Evolutionary conservation across 352 stramenopile genomes (phyloP).

Genomic region (Pythium utonaiense): DNA sequence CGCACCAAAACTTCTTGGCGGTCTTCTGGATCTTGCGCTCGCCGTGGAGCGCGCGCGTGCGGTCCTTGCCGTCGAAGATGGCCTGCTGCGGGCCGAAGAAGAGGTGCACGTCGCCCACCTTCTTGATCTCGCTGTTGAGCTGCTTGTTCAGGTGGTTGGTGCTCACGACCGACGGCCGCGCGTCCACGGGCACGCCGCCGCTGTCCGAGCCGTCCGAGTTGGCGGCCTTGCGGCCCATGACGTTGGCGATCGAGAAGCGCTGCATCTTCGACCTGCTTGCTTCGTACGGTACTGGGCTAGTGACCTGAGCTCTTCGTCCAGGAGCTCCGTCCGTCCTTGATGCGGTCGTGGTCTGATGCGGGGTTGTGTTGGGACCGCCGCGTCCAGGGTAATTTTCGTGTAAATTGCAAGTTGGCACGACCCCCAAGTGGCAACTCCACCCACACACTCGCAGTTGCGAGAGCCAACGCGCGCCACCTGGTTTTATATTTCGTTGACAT

Average conservation of each 20-base stretch:
- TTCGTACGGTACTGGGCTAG: too few species aligned
- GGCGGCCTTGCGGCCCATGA: conserved; percentile 51
- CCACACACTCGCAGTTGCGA: too few species aligned
- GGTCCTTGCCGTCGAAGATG: conserved; percentile 69
- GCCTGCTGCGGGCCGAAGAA: conserved; percentile 78
- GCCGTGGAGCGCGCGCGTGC: conserved; percentile 79
- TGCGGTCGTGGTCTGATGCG: too few species aligned
- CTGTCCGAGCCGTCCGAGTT: conserved; percentile 40
- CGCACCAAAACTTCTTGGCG: conserved; percentile 66
- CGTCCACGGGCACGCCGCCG: conserved; percentile 9
- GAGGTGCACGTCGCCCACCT: conserved; percentile 57
- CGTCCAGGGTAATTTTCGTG: neutral
- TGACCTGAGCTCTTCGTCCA: too few species aligned
- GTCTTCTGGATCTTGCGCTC: conserved; percentile 88
- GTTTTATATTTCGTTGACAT: conserved; percentile 1
- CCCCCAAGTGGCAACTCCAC: neutral
- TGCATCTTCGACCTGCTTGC: conserved; percentile 41
- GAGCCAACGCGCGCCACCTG: too few species aligned
- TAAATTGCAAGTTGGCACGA: neutral
- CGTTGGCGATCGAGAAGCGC: conserved; percentile 77
- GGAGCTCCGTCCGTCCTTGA: too few species aligned
- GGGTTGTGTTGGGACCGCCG: neutral
- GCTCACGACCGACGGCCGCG: conserved; percentile 68
- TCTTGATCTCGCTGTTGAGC: conserved; percentile 59
- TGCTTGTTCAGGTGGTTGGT: conserved; percentile 67